Percentiles rank a stretch among this genome's conserved stretches.
phyloP scores from a whole-genome alignment of 371 early-diverging fungal species.

The Mucor plumbeus region DNA sequence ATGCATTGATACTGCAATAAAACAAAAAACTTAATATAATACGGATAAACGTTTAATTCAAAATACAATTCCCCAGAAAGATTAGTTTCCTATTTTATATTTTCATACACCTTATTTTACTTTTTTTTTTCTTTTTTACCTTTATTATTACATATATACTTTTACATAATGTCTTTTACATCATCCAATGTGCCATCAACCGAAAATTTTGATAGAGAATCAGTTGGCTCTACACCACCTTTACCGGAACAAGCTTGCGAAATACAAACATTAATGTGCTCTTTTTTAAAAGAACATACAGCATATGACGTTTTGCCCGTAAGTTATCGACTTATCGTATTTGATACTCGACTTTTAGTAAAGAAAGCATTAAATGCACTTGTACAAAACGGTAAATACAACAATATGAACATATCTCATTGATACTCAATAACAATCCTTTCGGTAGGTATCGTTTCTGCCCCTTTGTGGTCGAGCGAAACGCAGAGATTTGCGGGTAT shows the following conservation, averaged over 20 bases:
- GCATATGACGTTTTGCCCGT: constrained; percentile 92
- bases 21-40: too few relatives aligned
- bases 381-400: constrained; percentile 83
- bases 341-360: constrained; percentile 89
- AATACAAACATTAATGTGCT: constrained; percentile 56
- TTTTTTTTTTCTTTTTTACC: background rate
- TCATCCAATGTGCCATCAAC: constrained; percentile 18
- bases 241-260: constrained; percentile 30
- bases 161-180: constrained; percentile 19
- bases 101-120: background rate
- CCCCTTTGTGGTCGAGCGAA: constrained; percentile 89
- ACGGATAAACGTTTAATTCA: too few relatives aligned
- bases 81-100: too few relatives aligned
- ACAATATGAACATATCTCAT: too few relatives aligned
- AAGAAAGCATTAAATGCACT: constrained; percentile 92
- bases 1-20: too few relatives aligned
- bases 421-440: too few relatives aligned
- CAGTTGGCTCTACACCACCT: constrained; percentile 9
- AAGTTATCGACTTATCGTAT: constrained; percentile 87
- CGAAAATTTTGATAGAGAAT: constrained; percentile 22
- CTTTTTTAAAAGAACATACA: constrained; percentile 80
- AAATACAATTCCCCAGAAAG: too few relatives aligned
- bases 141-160: background rate
- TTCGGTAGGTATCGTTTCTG: constrained; percentile 85
- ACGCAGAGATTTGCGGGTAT: constrained; percentile 86